Evolutionary conservation across 192 early-diverging fungal species (phyloP), one percentile per base, ranked within the genome.

Genomic region (Coemansia javaensis): DNA sequence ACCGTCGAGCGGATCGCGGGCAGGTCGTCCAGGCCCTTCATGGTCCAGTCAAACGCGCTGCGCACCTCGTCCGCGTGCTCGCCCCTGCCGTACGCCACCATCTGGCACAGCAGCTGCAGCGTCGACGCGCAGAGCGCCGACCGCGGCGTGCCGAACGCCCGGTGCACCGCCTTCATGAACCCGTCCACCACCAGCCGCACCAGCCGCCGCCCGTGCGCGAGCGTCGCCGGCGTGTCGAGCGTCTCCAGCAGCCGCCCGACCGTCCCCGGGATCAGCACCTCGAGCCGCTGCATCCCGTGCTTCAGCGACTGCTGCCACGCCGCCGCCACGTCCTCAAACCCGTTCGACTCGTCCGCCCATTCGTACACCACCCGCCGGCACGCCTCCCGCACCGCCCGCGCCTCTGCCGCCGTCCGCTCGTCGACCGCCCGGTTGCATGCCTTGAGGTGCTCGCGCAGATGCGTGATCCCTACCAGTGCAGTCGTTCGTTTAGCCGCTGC

Each of bases 381-480:
- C 5, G 56, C n/a, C 40, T 69, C 72, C 16, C 46, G 47, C 11
- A 60, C 53, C 42, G 18, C 40, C 13, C 53, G 55, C 0, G 38
- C 56, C 41, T 57, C 50, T 1, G 32, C 32, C 7, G 40, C 25
- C 14, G 25, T 33, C 1, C 23, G 21, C 10, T 37, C 50, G 7
- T 27, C 30, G 4, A 17, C 36, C 16, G 35, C 8, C 10, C 53
- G 46, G 25, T 63, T 75, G 44, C 64, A 75, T n/a, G 68, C 51
- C 31, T 48, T 58, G 12, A 75, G 39, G 23, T 75, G 72, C 52
- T 75, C 72, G 23, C 66, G 60, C 8, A 69, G 38, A 28, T 75
- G 64, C 51, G 42, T 68, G 41, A 68, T 52, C 13, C 70, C 66
- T 70, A 70, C 14, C 13, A 24, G n/a, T n/a, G n/a, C n/a, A n/a